Base-by-base conservation (phyloP, 139 green algal genomes). In the Marvania coccoides region DNA sequence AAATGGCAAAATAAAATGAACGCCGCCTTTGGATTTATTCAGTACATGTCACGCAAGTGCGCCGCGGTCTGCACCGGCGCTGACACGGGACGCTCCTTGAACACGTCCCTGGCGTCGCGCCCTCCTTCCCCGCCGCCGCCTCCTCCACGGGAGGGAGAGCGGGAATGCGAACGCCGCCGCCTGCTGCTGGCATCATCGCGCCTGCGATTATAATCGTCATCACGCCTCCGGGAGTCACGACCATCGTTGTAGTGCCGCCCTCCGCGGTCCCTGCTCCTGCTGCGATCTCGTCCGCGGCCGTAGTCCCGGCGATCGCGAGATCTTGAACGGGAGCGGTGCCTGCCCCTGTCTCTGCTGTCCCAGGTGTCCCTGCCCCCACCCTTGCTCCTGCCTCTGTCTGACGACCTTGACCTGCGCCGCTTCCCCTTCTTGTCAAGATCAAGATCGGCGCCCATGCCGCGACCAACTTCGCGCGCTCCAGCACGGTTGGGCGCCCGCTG, bases 401-500 rank as follows among this genome's bases (percentile, higher is more conserved):
- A 51, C 42, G 42, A 19, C 42, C 42, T 51, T 19, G 19, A 19
- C 19, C 42, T 19, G 19, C 42, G 19, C 55, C 55, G 10, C 55
- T 46, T 62, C 55, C 23, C 13, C 55, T n/a, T 36, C 13, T 9
- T 14, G 31, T 70, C 63, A 24, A 70, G 47, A 10, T 63, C 33
- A 19, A 73, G 24, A 2, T 73, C 70, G 2, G 71, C 35, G 13
- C 63, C 71, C 28, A 73, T 54, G 10, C 74, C 80, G 24, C 79
- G 67, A 0, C 79, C 81, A 55, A 88, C 80, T 66, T 96, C 86
- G 0, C 84, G 63, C 0, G 79, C 77, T 8, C 81, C 84, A 0
- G 85, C 77, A 0, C 90, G 76, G 74, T 96, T 95, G 26, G 92
- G 92, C 1, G 91, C 92, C 1, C 90, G 76, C 79, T 98, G 92